These are phyloP conservation scores for Histomonas meleagridis DNA, from an alignment of 208 protist species.

Conservation along the genomic window DNA sequence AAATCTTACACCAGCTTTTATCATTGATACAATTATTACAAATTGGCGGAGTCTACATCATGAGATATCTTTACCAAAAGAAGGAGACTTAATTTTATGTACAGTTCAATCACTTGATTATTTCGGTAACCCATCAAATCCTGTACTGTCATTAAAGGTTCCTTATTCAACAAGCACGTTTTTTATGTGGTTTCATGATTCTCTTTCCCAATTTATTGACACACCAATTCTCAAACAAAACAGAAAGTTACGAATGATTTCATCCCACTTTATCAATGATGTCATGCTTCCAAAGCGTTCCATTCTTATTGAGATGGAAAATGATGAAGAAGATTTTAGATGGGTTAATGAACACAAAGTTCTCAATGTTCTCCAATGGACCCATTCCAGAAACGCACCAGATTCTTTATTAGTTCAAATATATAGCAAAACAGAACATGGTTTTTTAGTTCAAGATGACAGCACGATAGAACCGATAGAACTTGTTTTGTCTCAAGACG, in stretches of 20 bases:
- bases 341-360: background rate
- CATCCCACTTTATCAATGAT: background rate
- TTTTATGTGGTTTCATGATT: background rate
- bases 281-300: background rate
- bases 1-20: background rate
- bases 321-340: background rate
- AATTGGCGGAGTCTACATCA: background rate
- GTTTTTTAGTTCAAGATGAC: background rate
- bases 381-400: background rate
- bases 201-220: background rate
- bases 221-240: background rate
- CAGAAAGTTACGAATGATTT: background rate
- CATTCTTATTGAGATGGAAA: background rate
- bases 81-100: background rate
- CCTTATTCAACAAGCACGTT: background rate
- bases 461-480: background rate
- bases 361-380: background rate
- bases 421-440: background rate
- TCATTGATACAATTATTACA: background rate
- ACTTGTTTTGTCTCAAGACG: background rate
- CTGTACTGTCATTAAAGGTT: background rate
- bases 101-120: background rate
- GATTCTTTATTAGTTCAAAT: background rate
- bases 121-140: background rate
- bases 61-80: background rate